These are phyloP conservation scores for Acanthamoeba lenticulata DNA, from an alignment of 208 protist species.

Conservation along the genomic window DNA sequence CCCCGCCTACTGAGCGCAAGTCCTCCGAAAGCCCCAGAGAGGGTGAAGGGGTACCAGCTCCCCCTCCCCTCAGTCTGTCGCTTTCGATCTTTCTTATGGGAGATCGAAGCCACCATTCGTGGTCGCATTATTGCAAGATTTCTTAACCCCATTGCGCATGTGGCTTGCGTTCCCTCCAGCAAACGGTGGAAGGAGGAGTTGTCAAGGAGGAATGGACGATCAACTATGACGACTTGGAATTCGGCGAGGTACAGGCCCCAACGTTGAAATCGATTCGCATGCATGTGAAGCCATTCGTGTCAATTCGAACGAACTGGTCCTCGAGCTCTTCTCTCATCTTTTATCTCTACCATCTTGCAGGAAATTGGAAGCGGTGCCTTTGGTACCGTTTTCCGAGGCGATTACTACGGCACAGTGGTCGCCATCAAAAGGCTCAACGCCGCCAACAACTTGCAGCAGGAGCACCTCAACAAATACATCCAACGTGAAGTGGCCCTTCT, in stretches of 20 bases:
- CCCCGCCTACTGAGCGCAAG: neutral
- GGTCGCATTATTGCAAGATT: no score
- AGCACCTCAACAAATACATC: constrained; percentile 54
- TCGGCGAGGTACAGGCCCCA: neutral
- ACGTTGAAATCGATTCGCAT: no score
- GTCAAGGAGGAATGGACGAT: constrained; percentile 43
- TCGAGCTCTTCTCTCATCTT: no score
- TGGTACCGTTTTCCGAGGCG: constrained; percentile 20
- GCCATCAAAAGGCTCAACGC: constrained; percentile 53
- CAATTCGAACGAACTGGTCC: no score
- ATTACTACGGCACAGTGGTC: constrained; percentile 37
- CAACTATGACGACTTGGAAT: constrained; percentile 27
- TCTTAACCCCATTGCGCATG: no score
- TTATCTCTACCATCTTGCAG: neutral
- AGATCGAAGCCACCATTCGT: no score
- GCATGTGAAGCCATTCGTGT: no score
- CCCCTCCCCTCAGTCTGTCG: neutral
- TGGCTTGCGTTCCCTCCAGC: no score
- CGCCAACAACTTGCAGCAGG: constrained; percentile 29
- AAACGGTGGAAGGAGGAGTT: constrained; percentile 3
- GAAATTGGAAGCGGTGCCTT: constrained; percentile 17
- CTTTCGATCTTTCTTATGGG: neutral
- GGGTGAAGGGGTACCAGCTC: neutral
- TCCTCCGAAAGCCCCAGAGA: neutral
- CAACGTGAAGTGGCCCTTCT: constrained; percentile 33